Base-by-base conservation (phyloP, 1,139 yeast genomes). In the Nakaseomyces sp. region DNA sequence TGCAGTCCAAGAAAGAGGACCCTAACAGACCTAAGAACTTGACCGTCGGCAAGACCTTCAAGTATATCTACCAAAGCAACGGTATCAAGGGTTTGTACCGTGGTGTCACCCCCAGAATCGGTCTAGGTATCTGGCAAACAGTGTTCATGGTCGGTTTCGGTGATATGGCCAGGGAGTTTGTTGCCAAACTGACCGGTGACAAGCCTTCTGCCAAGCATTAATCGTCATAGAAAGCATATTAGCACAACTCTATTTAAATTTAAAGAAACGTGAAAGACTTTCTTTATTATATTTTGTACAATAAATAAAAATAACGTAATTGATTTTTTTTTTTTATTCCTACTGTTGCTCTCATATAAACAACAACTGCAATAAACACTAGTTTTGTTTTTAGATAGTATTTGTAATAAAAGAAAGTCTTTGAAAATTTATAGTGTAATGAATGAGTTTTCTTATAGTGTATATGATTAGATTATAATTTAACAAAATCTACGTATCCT, bases 71-170 rank as follows among this genome's bases (percentile, higher is more conserved):
- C 68, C 61, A 74, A 47, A 76, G 79, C 53, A 85, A 81, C 61
- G 98, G 98, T 55, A 51, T 88, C 50, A 81, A 79, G 69, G 98
- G 98, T 45, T 76, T 91, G 53, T 91, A 89, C 66, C 77, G 96
- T 66, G 98, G 98, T 61, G 96, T 89, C 40, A 78, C 97, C 10
- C 98, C 98, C 54, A 83, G 98, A 73, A 78, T 91, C 54, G 96
- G 95, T 45, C 75, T 91, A 56, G 95, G 97, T 53, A 84, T 91
- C 50, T 91, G 97, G 96, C 98, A 91, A 72, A 91, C 98, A 2
- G 87, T 91, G 40, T 91, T 94, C 67, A 91, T 91, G 97, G 97
- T 91, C 48, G 96, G 96, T n/a, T 79, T 91, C 54, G 98, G 97
- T 61, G 98, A 91, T 64, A 85, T 88, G 66, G 86, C 86, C 36